Evolutionary conservation across 2,329 filamentous ascomycete genomes (phyloP), one percentile per base, ranked within the genome.

Genomic region (Pseudopyrenochaeta lycopersici): DNA sequence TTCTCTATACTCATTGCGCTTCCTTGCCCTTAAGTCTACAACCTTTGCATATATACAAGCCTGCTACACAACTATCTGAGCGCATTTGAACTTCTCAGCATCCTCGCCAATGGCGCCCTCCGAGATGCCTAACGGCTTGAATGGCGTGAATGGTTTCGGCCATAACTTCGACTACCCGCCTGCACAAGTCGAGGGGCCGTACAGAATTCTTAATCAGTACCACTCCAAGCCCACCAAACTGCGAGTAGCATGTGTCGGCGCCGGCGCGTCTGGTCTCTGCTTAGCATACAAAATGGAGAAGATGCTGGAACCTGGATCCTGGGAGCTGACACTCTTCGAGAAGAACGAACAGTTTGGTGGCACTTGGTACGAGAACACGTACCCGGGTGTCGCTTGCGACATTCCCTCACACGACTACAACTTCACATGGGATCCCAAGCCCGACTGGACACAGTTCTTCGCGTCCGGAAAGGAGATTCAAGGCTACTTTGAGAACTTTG

Each of bases 371-470:
- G 71, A 74, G 51, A 73, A 74, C 44, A 68, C 63, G 1, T 73
- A 74, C 44, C 71, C 71, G 2, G 72, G 72, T 42, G 63, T 70
- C 12, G 70, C 69, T 21, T 74, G 71, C 49, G 71, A 74, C 53
- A 73, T 74, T 20, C 71, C 71, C 10, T 58, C 67, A 1, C 85
- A 87, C 72, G 86, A 84, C 69, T 88, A 88, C 64, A 85, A 86
- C 64, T 87, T 85, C 64, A 83, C 84, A 2, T 88, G 83, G 81
- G 79, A 82, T 49, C 83, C 82, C 2, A 88, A 88, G 65, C 81
- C 80, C 0, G 80, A 89, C 7, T 82, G 80, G 81, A 76, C 75
- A 5, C 76, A 78, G 11, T 82, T 81, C 64, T 84, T 82, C 61
- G 80, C 79, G 2, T 75, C 74, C 6, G 77, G 78, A 0, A 72